phyloP scores from a whole-genome alignment of 257 asterid genomes.

The Primulina tabacum region DNA sequence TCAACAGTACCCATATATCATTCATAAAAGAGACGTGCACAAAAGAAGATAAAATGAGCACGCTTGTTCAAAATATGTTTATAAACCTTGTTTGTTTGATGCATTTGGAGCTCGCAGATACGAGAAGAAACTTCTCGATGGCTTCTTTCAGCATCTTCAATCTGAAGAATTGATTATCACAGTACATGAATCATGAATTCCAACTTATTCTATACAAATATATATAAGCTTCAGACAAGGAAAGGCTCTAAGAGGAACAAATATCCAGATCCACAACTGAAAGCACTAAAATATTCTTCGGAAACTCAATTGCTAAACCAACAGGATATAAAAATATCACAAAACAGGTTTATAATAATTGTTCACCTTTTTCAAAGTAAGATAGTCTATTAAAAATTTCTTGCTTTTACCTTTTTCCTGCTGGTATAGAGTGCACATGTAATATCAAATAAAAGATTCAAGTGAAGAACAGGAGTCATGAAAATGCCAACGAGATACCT shows the following conservation, averaged over 20 bases:
- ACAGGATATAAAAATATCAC: not conserved
- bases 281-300: conserved; percentile 3
- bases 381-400: conserved; percentile 17
- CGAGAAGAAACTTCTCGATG: conserved; percentile 39
- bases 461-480: conserved; percentile 11
- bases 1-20: not conserved
- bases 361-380: conserved; percentile 7
- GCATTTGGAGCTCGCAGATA: conserved; percentile 59
- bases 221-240: conserved; percentile 6
- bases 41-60: not conserved
- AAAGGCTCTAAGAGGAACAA: conserved; percentile 12
- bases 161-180: conserved; percentile 42
- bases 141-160: conserved; percentile 49
- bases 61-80: conserved; percentile 2
- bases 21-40: not conserved
- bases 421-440: not conserved
- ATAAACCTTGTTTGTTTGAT: conserved; percentile 64
- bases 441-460: conserved; percentile 17
- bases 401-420: conserved; percentile 5
- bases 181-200: not conserved
- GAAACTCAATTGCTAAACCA: conserved; percentile 15
- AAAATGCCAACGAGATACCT: conserved; percentile 41
- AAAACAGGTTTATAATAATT: conserved; percentile 19
- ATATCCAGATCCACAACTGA: conserved; percentile 16
- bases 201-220: conserved; percentile 15